These are phyloP conservation scores for Echinochloa phyllopogon DNA, from an alignment of 176 grass and related monocot genomes.

Conservation along the genomic window DNA sequence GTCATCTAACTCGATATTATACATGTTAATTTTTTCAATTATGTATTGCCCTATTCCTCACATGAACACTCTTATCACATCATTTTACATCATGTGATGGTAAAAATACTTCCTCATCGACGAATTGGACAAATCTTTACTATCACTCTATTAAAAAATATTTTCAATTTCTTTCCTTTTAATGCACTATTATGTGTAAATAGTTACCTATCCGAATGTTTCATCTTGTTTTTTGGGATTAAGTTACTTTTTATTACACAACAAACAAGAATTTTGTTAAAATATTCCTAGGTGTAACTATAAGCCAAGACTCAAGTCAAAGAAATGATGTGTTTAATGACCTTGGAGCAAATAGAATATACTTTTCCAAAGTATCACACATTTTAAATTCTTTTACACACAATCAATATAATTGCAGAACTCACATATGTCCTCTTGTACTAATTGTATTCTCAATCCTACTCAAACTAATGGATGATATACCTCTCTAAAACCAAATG, in stretches of 20 bases:
- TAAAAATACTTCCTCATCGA: not conserved
- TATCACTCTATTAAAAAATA: not conserved
- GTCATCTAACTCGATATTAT: too few species aligned
- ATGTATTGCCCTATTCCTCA: too few species aligned
- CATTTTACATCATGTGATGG: not conserved
- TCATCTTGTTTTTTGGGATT: not conserved
- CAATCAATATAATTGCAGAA: too few species aligned
- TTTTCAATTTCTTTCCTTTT: too few species aligned
- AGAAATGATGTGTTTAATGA: not conserved
- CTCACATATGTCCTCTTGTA: too few species aligned
- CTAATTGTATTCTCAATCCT: too few species aligned
- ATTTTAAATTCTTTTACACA: too few species aligned
- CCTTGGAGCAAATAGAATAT: not conserved
- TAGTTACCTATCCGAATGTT: not conserved
- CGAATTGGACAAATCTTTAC: not conserved
- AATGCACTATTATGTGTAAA: not conserved
- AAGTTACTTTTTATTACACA: not conserved
- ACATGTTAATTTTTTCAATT: too few species aligned
- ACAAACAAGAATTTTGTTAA: not conserved
- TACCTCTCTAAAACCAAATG: too few species aligned
- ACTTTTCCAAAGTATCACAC: too few species aligned
- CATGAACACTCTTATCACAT: too few species aligned
- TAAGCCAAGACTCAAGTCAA: not conserved
- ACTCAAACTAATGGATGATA: too few species aligned
- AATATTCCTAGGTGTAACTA: not conserved